Evolutionary conservation across 805 yeast species (phyloP), one percentile per base, ranked within the genome.

Genomic region (Jamesozyma hellenica): DNA sequence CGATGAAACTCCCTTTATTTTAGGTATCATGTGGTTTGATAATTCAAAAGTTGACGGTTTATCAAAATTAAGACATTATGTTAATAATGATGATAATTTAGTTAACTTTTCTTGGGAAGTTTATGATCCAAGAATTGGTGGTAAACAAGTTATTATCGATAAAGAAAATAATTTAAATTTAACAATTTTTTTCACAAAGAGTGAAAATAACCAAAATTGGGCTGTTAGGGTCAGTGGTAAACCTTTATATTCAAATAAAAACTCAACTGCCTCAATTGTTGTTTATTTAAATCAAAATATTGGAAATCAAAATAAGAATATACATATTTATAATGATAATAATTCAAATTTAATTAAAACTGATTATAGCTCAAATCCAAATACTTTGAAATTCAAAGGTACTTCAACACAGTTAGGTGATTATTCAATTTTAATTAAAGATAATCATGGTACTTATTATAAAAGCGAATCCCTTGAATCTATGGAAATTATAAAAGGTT

Each of bases 11-110:
- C 95, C 96, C 2, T 67, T 92, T 38, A 54, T 80, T 42, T 65
- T 85, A 12, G 97, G 97, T 0, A 64, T 88, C 19, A 75, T 90
- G 77, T 90, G 97, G 97, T 84, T 76, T 64, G 78, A 79, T 52
- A 71, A 74, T 4, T 80, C 82, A 44, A 61, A 66, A 23, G 67
- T 72, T 43, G 60, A 63, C 4, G 81, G 81, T 1, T 50, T 84
- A 11, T 61, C 67, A 4, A 63, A 67, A 17, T 59, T 81, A 18
- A 75, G 95, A 49, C 95, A 87, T 58, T 69, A 72, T 40, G 83
- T 87, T 52, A 85, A 80, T 38, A 87, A 79, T 49, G 65, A 66
- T 28, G 90, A 87, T 51, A 72, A 77, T 36, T 68, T 87, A 63
- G 69, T 68, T 18, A 77, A 74, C 39, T 90, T 83, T 49, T 85